phyloP scores from a whole-genome alignment of 495 filamentous ascomycete species.

The Trichocladium uniseriatum region DNA sequence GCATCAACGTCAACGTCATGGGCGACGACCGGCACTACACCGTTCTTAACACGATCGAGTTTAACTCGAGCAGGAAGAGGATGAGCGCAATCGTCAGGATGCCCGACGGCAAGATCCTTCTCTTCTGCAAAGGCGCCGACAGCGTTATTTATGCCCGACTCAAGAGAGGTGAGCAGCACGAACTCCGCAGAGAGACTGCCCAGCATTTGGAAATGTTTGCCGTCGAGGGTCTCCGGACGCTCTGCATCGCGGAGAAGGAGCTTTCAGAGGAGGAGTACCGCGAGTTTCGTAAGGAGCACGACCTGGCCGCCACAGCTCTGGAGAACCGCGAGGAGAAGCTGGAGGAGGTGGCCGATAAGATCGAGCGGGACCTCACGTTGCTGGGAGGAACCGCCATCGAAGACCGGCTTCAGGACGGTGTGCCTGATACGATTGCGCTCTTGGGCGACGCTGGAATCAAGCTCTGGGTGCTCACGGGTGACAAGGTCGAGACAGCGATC shows the following conservation, averaged over 20 bases:
- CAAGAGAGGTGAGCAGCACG: constrained; percentile 71
- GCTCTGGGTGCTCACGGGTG: constrained; percentile 97
- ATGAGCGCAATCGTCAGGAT: constrained; percentile 98
- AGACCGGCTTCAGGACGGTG: constrained; percentile 93
- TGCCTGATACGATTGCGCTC: constrained; percentile 90
- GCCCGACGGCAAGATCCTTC: constrained; percentile 83
- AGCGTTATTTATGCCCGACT: constrained; percentile 95
- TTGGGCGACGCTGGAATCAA: constrained; percentile 95
- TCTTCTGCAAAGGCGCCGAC: constrained; percentile 97
- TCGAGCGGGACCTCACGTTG: constrained; percentile 82
- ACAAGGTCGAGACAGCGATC: constrained; percentile 99
- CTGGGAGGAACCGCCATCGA: constrained; percentile 97
- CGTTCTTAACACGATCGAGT: constrained; percentile 91
- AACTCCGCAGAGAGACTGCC: constrained; percentile 73
- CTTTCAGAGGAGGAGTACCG: constrained; percentile 81
- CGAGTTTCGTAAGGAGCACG: constrained; percentile 76
- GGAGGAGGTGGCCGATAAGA: constrained; percentile 77
- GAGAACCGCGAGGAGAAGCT: constrained; percentile 88
- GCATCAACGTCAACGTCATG: constrained; percentile 76
- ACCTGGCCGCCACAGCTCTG: constrained; percentile 75
- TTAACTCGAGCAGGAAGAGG: constrained; percentile 92
- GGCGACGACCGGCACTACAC: constrained; percentile 76
- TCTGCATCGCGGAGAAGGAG: constrained; percentile 86
- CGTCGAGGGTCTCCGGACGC: constrained; percentile 84
- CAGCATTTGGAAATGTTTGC: constrained; percentile 96